phyloP scores from a whole-genome alignment of 2,329 filamentous ascomycete genomes.

The Kalmusia sp. region DNA sequence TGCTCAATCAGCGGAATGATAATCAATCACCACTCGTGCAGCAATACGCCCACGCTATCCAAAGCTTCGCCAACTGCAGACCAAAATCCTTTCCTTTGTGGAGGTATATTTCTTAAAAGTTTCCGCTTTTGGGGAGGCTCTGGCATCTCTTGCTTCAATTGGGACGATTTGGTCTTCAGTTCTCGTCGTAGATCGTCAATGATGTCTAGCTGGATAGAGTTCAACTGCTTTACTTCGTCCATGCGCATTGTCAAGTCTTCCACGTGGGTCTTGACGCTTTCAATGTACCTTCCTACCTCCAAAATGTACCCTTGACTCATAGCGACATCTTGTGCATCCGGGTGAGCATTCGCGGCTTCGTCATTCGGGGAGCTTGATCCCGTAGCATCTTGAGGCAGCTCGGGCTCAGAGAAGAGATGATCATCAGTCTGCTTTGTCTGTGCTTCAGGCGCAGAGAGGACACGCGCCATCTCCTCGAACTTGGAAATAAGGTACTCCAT shows the following conservation, averaged over 20 bases:
- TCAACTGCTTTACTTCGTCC: constrained; percentile 43
- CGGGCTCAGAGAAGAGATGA: constrained; percentile 23
- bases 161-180: constrained; percentile 14
- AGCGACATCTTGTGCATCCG: constrained; percentile 7
- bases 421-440: constrained; percentile 29
- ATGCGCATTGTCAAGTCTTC: constrained; percentile 36
- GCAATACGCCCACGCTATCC: constrained; percentile 21
- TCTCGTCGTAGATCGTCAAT: constrained; percentile 37
- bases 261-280: constrained; percentile 32
- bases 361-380: constrained; percentile 7
- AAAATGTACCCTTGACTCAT: constrained; percentile 29
- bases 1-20: background rate
- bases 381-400: constrained; percentile 7
- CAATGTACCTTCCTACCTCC: constrained; percentile 35
- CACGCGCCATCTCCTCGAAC: constrained; percentile 40
- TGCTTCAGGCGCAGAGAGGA: constrained; percentile 35
- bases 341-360: constrained; percentile 6
- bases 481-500: constrained; percentile 43
- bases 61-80: constrained; percentile 20
- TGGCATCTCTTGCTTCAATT: constrained; percentile 3
- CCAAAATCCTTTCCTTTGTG: constrained; percentile 16
- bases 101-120: background rate
- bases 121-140: background rate
- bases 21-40: constrained; percentile 18
- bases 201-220: constrained; percentile 40